Conservation (phyloP, 495 filamentous ascomycete genomes). For the Polyplosphaeria fusca region DNA sequence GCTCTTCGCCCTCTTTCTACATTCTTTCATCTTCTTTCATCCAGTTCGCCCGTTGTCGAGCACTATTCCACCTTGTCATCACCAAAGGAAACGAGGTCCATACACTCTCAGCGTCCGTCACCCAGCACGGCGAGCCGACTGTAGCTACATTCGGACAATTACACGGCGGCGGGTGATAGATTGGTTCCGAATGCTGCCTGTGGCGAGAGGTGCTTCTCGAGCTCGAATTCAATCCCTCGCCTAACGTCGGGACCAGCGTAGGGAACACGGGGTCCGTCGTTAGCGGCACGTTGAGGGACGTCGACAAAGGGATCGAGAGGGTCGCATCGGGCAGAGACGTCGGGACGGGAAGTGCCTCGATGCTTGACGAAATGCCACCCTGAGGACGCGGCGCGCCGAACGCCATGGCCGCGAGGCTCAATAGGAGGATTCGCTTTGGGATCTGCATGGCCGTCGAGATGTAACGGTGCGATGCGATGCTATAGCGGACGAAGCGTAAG, state of each 20-base stretch:
- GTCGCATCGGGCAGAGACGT: background rate
- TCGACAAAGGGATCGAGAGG: background rate
- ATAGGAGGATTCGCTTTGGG: too few species aligned
- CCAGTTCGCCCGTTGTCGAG: background rate
- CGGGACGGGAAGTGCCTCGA: background rate
- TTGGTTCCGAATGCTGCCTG: conserved; percentile 19
- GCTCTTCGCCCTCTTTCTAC: too few species aligned
- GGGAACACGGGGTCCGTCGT: background rate
- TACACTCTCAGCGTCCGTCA: conserved; percentile 18
- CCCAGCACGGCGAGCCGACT: conserved; percentile 21
- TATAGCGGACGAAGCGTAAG: too few species aligned
- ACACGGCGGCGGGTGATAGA: conserved; percentile 9
- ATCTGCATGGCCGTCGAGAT: too few species aligned
- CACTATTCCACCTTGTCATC: background rate
- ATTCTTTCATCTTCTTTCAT: background rate
- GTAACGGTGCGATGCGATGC: too few species aligned
- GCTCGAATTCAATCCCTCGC: too few species aligned
- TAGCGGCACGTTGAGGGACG: conserved; percentile 14
- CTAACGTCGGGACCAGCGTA: background rate
- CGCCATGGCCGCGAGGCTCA: conserved; percentile 3
- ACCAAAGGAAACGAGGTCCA: background rate
- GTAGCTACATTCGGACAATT: conserved; percentile 19
- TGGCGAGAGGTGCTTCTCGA: conserved; percentile 2
- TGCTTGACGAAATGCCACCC: background rate
- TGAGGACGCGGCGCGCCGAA: conserved; percentile 13